Evolutionary conservation across 768 basidiomycete genomes (phyloP), one percentile per base, ranked within the genome.

Genomic region (Royoungia palumana): DNA sequence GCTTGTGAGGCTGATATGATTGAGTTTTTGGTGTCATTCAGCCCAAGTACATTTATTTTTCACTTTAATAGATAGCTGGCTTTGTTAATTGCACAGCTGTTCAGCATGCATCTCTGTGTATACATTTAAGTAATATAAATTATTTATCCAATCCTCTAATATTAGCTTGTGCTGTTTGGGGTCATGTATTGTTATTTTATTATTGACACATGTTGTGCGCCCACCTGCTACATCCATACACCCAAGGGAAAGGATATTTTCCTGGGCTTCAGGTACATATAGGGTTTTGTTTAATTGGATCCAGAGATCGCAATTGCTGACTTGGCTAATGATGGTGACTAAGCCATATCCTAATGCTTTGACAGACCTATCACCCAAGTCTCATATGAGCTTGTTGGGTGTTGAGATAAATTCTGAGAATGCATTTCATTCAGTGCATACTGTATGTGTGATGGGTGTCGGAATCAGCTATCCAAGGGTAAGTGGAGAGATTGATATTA

Each of bases 391-490:
- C 8, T 25, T 4, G 4, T 5, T 5, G 8, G 24, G 24, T 25
- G 24, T 25, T 5, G 4, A 5, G 8, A 25, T 28, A 11, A 49
- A 4, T 35, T n/a, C n/a, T n/a, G n/a, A n/a, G n/a, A n/a, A n/a
- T n/a, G n/a, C 41, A 36, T 9, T 16, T 1, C 13, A 2, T 4
- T 53, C 11, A 0, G n/a, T 25, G 2, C 42, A 51, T n/a, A n/a
- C n/a, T n/a, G n/a, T 16, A 57, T 51, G n/a, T 55, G 56, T 10
- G 21, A 49, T 41, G 21, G 0, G 37, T 30, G 2, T 24, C 48
- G 1, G 46, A 45, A 8, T 53, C 40, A 0, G 36, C 46, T 5
- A 58, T 24, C 57, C 54, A 58, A 2, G 14, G 38, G 3, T 52
- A 48, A 44, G 22, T 32, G 17, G 45, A 50, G 41, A 57, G n/a